These are phyloP conservation scores for Brassica carinata DNA, from an alignment of 345 rosid species.

Conservation along the genomic window DNA sequence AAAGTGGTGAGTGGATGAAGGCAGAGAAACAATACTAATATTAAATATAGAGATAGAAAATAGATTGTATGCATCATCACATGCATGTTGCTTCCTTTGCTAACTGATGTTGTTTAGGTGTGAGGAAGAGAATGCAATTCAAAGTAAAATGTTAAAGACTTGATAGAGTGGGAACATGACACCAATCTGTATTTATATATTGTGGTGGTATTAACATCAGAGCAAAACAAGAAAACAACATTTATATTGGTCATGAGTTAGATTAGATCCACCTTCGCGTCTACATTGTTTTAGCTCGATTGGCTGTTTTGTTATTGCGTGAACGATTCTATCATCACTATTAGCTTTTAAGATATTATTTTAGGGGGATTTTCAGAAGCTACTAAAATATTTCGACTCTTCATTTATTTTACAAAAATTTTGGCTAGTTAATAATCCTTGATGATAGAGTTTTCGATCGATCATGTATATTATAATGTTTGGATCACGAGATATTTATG, in stretches of 20 bases:
- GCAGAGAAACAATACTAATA: slow-evolving; percentile 35
- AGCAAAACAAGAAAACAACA: slow-evolving; percentile 1
- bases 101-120: slow-evolving; percentile 24
- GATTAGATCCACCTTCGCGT: slow-evolving; percentile 19
- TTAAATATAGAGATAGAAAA: slow-evolving; percentile 25
- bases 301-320: slow-evolving; percentile 34
- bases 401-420: background rate
- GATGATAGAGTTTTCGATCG: background rate
- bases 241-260: slow-evolving; percentile 15
- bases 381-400: background rate
- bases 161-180: slow-evolving; percentile 16
- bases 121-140: background rate
- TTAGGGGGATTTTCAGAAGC: background rate
- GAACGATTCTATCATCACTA: slow-evolving; percentile 19
- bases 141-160: slow-evolving; percentile 19
- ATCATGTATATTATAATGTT: background rate
- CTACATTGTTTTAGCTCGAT: background rate
- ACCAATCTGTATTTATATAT: slow-evolving; percentile 3
- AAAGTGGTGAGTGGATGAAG: slow-evolving; percentile 29
- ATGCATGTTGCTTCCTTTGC: background rate
- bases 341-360: slow-evolving; percentile 2
- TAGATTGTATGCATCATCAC: slow-evolving; percentile 16
- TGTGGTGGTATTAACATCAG: slow-evolving; percentile 18
- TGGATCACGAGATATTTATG: background rate
- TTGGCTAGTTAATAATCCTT: background rate